Base-by-base conservation (phyloP, 2,329 filamentous ascomycete species). In the Fusarium sp. region DNA sequence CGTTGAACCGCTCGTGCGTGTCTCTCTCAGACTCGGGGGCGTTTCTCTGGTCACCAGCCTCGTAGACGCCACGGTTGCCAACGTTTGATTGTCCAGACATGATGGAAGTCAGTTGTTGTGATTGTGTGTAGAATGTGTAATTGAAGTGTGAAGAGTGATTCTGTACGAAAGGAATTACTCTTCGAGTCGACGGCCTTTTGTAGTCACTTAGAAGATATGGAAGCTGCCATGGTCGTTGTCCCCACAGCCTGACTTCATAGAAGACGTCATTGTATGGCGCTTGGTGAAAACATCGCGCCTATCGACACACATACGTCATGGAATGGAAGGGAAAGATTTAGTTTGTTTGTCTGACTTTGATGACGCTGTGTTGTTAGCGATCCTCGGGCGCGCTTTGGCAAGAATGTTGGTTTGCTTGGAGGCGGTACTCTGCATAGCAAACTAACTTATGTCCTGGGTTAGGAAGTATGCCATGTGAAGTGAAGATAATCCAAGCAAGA, bases 11-110 rank as follows among this genome's bases (percentile, higher is more conserved):
- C 60, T 89, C 84, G 22, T 87, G 82, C 46, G 86, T 85, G 27
- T 87, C 80, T 40, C 79, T 51, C 78, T 90, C 85, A 3, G 88
- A 86, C 67, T 88, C 80, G 70, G 89, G 88, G 70, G 83, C 80
- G 81, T 91, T 94, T 77, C 89, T 88, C 87, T 96, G 93, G 83
- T 96, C 93, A 67, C 91, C 92, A 66, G 88, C 91, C 84, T 95
- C 92, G 84, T 96, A 95, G 80, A 94, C 84, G 69, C 83, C 81
- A 72, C 83, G 78, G 81, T 85, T 87, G 75, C 93, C 94, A 80
- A 96, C 92, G 80, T 86, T 92, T 66, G 92, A 93, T 70, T 85
- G 78, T 71, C 80, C 81, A 67, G 80, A 79, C 82, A 83, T 84
- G 66, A 40, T 80, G 65, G 14, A 33, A 40, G 53, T 49, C 44